Evolutionary conservation across 2,329 filamentous ascomycete genomes (phyloP).

Genomic region (Pseudocercospora ulei): DNA sequence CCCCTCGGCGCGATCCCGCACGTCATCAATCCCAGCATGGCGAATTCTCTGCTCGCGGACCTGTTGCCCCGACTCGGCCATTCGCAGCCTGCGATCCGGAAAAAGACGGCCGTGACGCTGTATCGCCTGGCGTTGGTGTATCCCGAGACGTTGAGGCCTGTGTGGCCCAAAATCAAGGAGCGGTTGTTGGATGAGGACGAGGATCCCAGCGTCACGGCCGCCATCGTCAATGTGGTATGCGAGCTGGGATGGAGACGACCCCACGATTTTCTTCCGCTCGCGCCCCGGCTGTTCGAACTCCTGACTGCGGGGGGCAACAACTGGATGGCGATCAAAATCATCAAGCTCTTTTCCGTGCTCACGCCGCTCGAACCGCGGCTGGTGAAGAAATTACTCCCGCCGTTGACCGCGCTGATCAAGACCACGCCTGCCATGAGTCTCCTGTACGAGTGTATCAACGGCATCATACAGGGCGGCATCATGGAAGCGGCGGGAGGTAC

Average conservation of each 20-base stretch:
- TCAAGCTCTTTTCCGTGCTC: constrained; percentile 92
- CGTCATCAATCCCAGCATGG: constrained; percentile 83
- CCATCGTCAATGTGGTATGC: constrained; percentile 93
- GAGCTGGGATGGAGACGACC: constrained; percentile 90
- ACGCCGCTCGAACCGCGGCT: constrained; percentile 86
- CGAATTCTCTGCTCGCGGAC: constrained; percentile 79
- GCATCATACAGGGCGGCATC: constrained; percentile 93
- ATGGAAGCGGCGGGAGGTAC: constrained; percentile 71
- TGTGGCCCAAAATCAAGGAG: constrained; percentile 97
- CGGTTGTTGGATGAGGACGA: constrained; percentile 80
- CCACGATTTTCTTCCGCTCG: constrained; percentile 84
- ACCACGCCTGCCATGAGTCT: constrained; percentile 97
- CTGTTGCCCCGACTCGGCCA: constrained; percentile 78
- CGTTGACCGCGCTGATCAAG: constrained; percentile 82
- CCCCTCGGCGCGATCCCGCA: constrained; percentile 87
- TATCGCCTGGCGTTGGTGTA: constrained; percentile 94
- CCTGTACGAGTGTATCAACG: constrained; percentile 95
- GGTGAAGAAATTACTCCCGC: constrained; percentile 81
- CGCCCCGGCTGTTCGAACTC: constrained; percentile 82
- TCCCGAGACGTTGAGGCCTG: constrained; percentile 79
- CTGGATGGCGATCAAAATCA: constrained; percentile 99
- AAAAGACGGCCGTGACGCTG: constrained; percentile 91
- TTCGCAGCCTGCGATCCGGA: constrained; percentile 73
- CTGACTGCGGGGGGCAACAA: constrained; percentile 90
- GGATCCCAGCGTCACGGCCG: constrained; percentile 85